These are phyloP conservation scores for Yamadazyma paraphyllophila DNA, from an alignment of 805 yeast species.

Conservation along the genomic window DNA sequence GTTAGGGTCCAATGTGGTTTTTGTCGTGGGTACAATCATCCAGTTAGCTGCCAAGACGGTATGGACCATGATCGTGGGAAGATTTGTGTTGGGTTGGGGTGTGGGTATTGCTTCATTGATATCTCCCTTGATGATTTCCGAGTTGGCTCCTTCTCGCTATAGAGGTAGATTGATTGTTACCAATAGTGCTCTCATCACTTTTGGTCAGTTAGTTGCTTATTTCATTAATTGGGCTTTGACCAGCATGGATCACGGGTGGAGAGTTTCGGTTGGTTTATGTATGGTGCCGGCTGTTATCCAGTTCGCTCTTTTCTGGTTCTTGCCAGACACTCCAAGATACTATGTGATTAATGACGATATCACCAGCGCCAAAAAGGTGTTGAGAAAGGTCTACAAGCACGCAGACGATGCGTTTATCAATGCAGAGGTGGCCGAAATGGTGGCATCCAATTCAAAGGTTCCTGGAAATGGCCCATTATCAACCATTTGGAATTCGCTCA, in stretches of 20 bases:
- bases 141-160: slow-evolving; percentile 87
- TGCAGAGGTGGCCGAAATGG: slow-evolving; percentile 66
- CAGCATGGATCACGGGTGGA: slow-evolving; percentile 81
- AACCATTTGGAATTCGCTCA: slow-evolving; percentile 59
- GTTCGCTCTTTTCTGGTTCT: slow-evolving; percentile 70
- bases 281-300: slow-evolving; percentile 84
- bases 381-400: slow-evolving; percentile 59
- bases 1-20: slow-evolving; percentile 77
- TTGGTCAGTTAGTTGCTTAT: slow-evolving; percentile 93
- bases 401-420: slow-evolving; percentile 65
- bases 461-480: slow-evolving; percentile 41
- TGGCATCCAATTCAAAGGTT: slow-evolving; percentile 41
- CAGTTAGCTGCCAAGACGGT: slow-evolving; percentile 79
- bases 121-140: slow-evolving; percentile 91
- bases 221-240: slow-evolving; percentile 88
- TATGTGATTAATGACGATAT: slow-evolving; percentile 68
- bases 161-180: slow-evolving; percentile 89
- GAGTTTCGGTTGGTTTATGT: slow-evolving; percentile 86
- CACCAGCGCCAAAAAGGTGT: slow-evolving; percentile 65
- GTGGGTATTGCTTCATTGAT: slow-evolving; percentile 93
- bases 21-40: slow-evolving; percentile 78
- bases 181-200: slow-evolving; percentile 86
- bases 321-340: slow-evolving; percentile 95
- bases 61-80: slow-evolving; percentile 90
- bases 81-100: slow-evolving; percentile 93